These are phyloP conservation scores for Lentinula edodes DNA, from an alignment of 768 basidiomycete genomes.

Conservation along the genomic window DNA sequence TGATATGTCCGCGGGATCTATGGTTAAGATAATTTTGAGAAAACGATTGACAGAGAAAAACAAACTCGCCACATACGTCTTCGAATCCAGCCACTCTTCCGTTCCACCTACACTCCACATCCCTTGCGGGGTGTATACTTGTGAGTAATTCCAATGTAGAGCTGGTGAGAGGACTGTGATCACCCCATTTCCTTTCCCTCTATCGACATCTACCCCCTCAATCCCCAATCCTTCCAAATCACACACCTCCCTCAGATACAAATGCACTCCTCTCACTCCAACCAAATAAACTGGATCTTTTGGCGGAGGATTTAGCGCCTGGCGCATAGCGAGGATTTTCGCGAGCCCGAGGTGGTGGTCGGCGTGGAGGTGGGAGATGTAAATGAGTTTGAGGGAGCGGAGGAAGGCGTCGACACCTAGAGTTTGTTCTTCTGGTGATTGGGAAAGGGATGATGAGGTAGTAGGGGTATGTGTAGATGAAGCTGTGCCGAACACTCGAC, in stretches of 20 bases:
- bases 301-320: slow-evolving; percentile 59
- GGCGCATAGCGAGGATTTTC: slow-evolving; percentile 66
- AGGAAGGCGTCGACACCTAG: too few relatives aligned
- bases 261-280: slow-evolving; percentile 44
- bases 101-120: slow-evolving; percentile 38
- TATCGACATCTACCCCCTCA: slow-evolving; percentile 24
- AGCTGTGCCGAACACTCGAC: slow-evolving; percentile 59
- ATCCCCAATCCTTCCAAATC: slow-evolving; percentile 72
- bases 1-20: slow-evolving; percentile 40
- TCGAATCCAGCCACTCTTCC: slow-evolving; percentile 41
- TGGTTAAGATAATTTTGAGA: not conserved
- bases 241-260: slow-evolving; percentile 69
- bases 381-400: slow-evolving; percentile 65
- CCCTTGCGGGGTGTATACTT: slow-evolving; percentile 30
- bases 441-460: too few relatives aligned
- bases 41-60: not conserved
- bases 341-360: slow-evolving; percentile 89
- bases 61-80: slow-evolving; percentile 22
- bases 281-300: slow-evolving; percentile 67
- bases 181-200: slow-evolving; percentile 35
- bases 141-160: slow-evolving; percentile 39
- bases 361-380: slow-evolving; percentile 85
- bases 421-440: too few relatives aligned
- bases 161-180: slow-evolving; percentile 51
- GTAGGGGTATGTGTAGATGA: too few relatives aligned